Conservation (phyloP, 345 rosid genomes). For the Murraya paniculata region DNA sequence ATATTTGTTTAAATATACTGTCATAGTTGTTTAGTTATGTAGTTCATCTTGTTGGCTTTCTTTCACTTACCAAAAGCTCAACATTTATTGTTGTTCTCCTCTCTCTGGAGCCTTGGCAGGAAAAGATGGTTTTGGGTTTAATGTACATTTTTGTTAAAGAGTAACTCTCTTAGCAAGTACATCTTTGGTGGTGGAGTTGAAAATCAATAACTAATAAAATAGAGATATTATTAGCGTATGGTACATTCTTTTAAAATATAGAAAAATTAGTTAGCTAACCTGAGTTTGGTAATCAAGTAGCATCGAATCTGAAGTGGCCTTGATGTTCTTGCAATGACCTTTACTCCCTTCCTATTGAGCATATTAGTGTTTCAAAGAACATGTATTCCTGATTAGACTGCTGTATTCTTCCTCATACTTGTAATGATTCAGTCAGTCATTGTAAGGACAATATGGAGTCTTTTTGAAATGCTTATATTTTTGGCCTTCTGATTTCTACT, state of each 20-base stretch:
- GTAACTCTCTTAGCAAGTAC: background rate
- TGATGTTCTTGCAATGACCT: background rate
- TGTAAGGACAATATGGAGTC: background rate
- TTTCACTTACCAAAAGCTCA: background rate
- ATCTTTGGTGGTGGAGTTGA: constrained; percentile 4
- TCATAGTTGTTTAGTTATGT: background rate
- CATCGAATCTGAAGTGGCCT: background rate
- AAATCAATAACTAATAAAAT: background rate
- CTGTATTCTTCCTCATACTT: background rate
- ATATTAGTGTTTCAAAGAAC: background rate
- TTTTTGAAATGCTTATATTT: background rate
- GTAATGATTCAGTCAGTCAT: background rate
- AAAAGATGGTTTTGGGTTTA: background rate
- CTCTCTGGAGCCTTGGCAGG: background rate
- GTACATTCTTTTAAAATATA: background rate
- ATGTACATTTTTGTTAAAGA: background rate
- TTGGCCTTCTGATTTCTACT: background rate
- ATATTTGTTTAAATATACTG: background rate
- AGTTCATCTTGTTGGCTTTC: background rate
- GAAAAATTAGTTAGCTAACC: background rate
- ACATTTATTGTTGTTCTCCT: background rate
- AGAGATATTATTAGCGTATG: background rate
- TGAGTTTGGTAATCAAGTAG: background rate
- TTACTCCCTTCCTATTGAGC: background rate
- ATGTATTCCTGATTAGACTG: background rate